Evolutionary conservation across 306 rosid species (phyloP).

Genomic region (Ziziphus jujuba): DNA sequence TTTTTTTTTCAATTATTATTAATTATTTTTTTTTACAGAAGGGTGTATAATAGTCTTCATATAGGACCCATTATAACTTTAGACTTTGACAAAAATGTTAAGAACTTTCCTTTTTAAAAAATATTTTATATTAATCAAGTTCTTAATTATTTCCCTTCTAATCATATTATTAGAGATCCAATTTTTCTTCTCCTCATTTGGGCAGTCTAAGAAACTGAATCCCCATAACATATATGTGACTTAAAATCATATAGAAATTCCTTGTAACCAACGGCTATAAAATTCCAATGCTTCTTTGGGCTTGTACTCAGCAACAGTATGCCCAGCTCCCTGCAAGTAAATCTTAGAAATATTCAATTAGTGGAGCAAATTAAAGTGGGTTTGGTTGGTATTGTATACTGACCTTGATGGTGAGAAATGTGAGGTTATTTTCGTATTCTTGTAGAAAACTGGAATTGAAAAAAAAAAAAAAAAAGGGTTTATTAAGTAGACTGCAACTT

Average conservation of each 20-base stretch:
- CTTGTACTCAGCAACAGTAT: slow-evolving; percentile 73
- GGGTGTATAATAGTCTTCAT: too few relatives aligned
- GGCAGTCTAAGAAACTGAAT: not conserved
- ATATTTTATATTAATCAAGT: too few relatives aligned
- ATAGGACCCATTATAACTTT: too few relatives aligned
- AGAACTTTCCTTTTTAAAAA: too few relatives aligned
- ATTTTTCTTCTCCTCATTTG: not conserved
- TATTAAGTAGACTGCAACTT: too few relatives aligned
- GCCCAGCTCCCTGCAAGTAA: slow-evolving; percentile 62
- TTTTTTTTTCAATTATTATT: too few relatives aligned
- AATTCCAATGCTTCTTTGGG: slow-evolving; percentile 66
- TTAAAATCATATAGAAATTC: slow-evolving; percentile 22
- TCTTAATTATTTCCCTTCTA: too few relatives aligned
- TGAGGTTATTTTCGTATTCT: slow-evolving; percentile 36
- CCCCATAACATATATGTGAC: too few relatives aligned
- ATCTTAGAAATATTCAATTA: not conserved
- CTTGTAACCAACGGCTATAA: slow-evolving; percentile 56
- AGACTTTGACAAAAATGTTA: too few relatives aligned
- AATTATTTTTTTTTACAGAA: too few relatives aligned
- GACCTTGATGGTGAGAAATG: slow-evolving; percentile 50
- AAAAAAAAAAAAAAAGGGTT: not conserved
- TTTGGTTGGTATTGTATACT: not conserved
- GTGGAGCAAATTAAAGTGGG: too few relatives aligned
- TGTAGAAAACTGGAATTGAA: slow-evolving; percentile 28
- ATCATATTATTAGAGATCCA: too few relatives aligned